Conservation (phyloP, 2,329 filamentous ascomycete species). For the Exserohilum rostratum region DNA sequence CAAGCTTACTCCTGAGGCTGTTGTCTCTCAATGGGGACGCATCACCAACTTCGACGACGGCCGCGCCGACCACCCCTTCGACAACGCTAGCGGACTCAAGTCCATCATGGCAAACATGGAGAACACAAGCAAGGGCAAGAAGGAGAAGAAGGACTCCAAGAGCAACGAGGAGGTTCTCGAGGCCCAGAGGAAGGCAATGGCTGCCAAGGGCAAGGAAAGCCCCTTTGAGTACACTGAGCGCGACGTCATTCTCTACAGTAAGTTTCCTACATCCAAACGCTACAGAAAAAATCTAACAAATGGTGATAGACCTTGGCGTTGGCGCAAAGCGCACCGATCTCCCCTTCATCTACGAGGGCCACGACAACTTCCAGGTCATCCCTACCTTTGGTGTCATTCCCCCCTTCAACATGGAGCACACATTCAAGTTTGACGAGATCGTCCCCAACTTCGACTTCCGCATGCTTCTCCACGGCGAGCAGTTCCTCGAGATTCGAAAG, state of each 20-base stretch:
- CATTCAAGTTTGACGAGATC: slow-evolving; percentile 80
- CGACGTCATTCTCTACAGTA: slow-evolving; percentile 88
- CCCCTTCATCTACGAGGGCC: slow-evolving; percentile 85
- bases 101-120: slow-evolving; percentile 85
- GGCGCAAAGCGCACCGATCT: slow-evolving; percentile 91
- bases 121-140: slow-evolving; percentile 65
- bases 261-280: slow-evolving; percentile 15
- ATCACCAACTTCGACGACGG: slow-evolving; percentile 89
- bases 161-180: slow-evolving; percentile 70
- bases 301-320: slow-evolving; percentile 71
- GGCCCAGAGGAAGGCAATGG: slow-evolving; percentile 77
- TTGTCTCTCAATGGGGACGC: slow-evolving; percentile 66
- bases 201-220: slow-evolving; percentile 72
- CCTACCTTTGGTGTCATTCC: slow-evolving; percentile 97
- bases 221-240: slow-evolving; percentile 83
- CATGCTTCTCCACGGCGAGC: slow-evolving; percentile 99
- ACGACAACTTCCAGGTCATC: slow-evolving; percentile 89
- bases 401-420: slow-evolving; percentile 81
- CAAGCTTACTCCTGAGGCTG: slow-evolving; percentile 77
- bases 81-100: slow-evolving; percentile 75
- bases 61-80: slow-evolving; percentile 83
- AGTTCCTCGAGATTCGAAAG: slow-evolving; percentile 93
- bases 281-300: slow-evolving; percentile 22
- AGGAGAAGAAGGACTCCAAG: slow-evolving; percentile 55
- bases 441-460: slow-evolving; percentile 97